Percentiles rank a stretch among this genome's conserved stretches.
Conservation (phyloP, 805 yeast genomes). For the Ogataea methylovora region DNA sequence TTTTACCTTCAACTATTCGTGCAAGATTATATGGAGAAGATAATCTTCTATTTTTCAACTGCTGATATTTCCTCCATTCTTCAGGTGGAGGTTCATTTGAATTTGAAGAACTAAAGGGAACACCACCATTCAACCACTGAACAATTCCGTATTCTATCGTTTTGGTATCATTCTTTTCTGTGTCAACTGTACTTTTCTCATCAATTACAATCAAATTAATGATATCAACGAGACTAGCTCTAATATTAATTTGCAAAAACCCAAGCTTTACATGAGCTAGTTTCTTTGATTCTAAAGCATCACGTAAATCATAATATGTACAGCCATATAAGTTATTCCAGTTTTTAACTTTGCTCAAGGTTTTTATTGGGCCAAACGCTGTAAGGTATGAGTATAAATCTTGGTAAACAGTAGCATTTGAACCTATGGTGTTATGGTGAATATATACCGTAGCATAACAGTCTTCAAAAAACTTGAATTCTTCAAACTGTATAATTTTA, state of each 20-base stretch:
- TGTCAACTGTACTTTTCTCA: no score
- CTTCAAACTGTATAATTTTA: no score
- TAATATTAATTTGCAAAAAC: conserved; percentile 9
- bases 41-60: conserved; percentile 15
- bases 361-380: conserved; percentile 16
- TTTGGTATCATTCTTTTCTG: no score
- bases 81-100: no score
- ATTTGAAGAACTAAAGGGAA: no score
- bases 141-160: no score
- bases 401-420: no score
- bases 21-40: conserved; percentile 18
- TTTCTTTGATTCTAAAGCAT: conserved; percentile 24
- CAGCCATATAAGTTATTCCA: conserved; percentile 15
- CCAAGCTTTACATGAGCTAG: conserved; percentile 4
- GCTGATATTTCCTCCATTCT: conserved; percentile 17
- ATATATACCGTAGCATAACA: no score
- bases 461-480: no score
- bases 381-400: no score
- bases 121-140: no score
- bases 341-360: conserved; percentile 7
- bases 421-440: no score
- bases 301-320: conserved; percentile 26
- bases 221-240: conserved; percentile 16
- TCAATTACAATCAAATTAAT: not conserved
- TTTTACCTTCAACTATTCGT: conserved; percentile 24